Evolutionary conservation across 805 yeast genomes (phyloP), one percentile per base, ranked within the genome.

Genomic region (Hanseniaspora lindneri): DNA sequence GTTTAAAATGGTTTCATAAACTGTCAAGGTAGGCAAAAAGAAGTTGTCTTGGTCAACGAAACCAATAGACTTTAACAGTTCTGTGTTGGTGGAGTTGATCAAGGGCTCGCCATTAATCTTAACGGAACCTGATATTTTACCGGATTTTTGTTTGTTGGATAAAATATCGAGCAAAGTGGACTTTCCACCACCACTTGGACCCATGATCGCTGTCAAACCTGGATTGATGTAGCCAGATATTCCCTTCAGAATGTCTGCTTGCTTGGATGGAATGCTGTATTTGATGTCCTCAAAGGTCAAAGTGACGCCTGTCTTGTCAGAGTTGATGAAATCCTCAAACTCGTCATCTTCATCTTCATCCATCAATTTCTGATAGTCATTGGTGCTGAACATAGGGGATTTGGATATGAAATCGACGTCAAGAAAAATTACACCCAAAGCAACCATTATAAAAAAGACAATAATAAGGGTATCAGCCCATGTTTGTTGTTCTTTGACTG

Each of bases 111-210:
- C 97, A 62, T 92, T 92, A 20, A 87, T 75, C 55, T 71, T 75
- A 11, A 89, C 75, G 1, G 67, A 60, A n/a, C 96, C 96, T 1
- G 68, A 55, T 9, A 77, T 72, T 0, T 54, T 53, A 2, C 98
- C 98, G 29, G 79, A 72, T 59, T 89, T 92, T 59, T 79, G 75
- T 60, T 89, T 92, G 41, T 80, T 83, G 0, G 97, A 97, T 49
- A 92, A 67, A 51, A 92, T 87, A 60, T 92, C 98, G 44, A 92
- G 67, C 37, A 92, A 66, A 0, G 98, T 89, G 0, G 98, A 89
- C 61, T 92, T 92, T 46, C 98, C 98, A 13, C 98, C 97, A 43
- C 98, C 98, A 0, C 96, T 88, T 1, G 96, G 96, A 39, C 98
- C 98, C 95, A 92, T 85, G 36, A 92, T 86, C 0, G 98, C 97